Evolutionary conservation across 345 rosid genomes (phyloP).

Genomic region (Sonneratia caseolaris): DNA sequence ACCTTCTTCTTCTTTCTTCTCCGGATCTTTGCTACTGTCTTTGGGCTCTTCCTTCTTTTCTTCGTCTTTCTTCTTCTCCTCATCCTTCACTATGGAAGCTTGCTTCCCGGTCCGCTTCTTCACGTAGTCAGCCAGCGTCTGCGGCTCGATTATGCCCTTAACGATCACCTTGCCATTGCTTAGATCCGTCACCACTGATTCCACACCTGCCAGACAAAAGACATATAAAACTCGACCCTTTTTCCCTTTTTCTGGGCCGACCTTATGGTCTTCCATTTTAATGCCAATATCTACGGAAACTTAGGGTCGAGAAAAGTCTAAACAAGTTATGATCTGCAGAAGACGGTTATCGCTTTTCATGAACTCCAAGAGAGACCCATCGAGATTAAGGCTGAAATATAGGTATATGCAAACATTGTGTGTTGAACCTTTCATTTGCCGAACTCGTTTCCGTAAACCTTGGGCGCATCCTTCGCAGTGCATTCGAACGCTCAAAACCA

Average conservation of each 20-base stretch:
- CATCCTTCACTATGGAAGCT: slow-evolving; percentile 39
- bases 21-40: slow-evolving; percentile 11
- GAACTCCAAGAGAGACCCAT: too few species aligned
- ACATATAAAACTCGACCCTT: too few species aligned
- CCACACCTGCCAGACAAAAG: slow-evolving; percentile 33
- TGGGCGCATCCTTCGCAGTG: slow-evolving; percentile 75
- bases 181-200: slow-evolving; percentile 45
- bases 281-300: too few species aligned
- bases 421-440: slow-evolving; percentile 37
- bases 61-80: slow-evolving; percentile 32
- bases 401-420: background rate
- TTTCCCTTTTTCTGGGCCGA: too few species aligned
- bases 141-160: slow-evolving; percentile 47
- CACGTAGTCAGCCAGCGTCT: slow-evolving; percentile 32
- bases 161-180: slow-evolving; percentile 33
- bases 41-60: slow-evolving; percentile 15
- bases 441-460: slow-evolving; percentile 32
- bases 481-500: slow-evolving; percentile 47
- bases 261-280: too few species aligned
- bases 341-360: too few species aligned
- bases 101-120: slow-evolving; percentile 47
- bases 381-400: background rate
- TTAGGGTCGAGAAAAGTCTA: too few species aligned
- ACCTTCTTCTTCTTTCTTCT: slow-evolving; percentile 12
- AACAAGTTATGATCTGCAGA: too few species aligned